Conservation (phyloP, 2,329 filamentous ascomycete species). For the Helminthosporium solani region DNA sequence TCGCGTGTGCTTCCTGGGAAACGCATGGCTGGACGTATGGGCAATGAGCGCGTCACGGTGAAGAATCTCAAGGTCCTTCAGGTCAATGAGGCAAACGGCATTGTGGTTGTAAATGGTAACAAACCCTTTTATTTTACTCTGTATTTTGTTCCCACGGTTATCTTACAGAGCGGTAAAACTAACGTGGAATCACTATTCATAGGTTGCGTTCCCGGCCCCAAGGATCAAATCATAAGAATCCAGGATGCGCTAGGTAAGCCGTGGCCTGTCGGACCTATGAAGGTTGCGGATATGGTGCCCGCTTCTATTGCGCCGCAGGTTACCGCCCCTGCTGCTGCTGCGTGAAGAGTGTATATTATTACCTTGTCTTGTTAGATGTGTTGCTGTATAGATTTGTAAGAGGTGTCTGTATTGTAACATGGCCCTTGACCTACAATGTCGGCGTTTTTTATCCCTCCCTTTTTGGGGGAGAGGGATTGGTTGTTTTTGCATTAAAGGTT, state of each 20-base stretch:
- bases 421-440: too few species aligned
- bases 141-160: background rate
- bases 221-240: slow-evolving; percentile 79
- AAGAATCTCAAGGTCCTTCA: slow-evolving; percentile 90
- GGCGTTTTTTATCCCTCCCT: too few species aligned
- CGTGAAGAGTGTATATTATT: too few species aligned
- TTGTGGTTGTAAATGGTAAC: slow-evolving; percentile 82
- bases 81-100: slow-evolving; percentile 81
- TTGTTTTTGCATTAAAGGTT: too few species aligned
- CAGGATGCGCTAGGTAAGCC: slow-evolving; percentile 91
- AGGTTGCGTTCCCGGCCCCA: slow-evolving; percentile 80
- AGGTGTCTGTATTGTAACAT: too few species aligned
- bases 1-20: slow-evolving; percentile 92
- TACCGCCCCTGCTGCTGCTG: too few species aligned
- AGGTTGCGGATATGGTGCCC: too few species aligned
- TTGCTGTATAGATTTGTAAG: too few species aligned
- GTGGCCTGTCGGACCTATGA: slow-evolving; percentile 58
- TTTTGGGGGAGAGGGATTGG: too few species aligned
- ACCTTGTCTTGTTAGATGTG: too few species aligned
- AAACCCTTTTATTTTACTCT: background rate
- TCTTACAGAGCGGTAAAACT: background rate
- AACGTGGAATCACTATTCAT: background rate
- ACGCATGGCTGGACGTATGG: slow-evolving; percentile 98
- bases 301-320: too few species aligned
- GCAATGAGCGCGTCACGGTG: slow-evolving; percentile 80